phyloP scores from a whole-genome alignment of 2,329 filamentous ascomycete species.

The Aspergillus brunneoviolaceus region DNA sequence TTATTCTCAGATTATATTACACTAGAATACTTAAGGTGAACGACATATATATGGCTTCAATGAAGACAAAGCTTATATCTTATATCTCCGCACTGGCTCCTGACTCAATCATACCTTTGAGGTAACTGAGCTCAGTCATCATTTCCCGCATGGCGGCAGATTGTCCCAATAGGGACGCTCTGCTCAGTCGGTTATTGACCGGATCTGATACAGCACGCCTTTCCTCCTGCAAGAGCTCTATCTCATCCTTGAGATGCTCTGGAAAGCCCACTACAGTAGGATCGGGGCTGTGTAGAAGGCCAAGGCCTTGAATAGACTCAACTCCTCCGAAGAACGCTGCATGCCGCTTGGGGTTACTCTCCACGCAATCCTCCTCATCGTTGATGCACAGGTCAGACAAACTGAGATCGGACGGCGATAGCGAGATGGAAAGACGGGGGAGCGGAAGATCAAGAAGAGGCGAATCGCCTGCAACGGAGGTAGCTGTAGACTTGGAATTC shows the following conservation, averaged over 20 bases:
- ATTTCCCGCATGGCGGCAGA: constrained; percentile 48
- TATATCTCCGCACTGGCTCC: constrained; percentile 22
- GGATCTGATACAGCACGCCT: constrained; percentile 2
- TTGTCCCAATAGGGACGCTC: constrained; percentile 27
- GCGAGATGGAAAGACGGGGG: constrained; percentile 28
- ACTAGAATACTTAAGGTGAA: not conserved
- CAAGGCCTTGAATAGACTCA: constrained; percentile 30
- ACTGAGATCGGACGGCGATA: constrained; percentile 28
- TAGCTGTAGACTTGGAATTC: constrained; percentile 31
- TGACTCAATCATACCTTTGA: constrained; percentile 48
- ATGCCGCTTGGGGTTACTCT: constrained; percentile 39
- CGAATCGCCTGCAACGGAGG: constrained; percentile 29
- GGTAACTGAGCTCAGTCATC: constrained; percentile 53
- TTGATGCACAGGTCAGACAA: constrained; percentile 35
- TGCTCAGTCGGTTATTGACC: constrained; percentile 15
- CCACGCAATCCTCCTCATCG: constrained; percentile 33
- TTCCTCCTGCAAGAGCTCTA: not conserved
- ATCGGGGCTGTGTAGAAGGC: constrained; percentile 26
- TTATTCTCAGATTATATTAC: not conserved
- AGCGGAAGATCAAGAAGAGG: constrained; percentile 25
- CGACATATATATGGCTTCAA: not conserved
- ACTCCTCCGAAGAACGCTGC: constrained; percentile 36
- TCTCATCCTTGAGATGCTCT: constrained; percentile 12
- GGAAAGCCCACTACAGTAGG: constrained; percentile 25
- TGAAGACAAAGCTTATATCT: not conserved